A percentile compares a stretch with the other conserved stretches of the same genome.
phyloP scores from a whole-genome alignment of 1,139 yeast species.

The Yamadazyma blattariae region DNA sequence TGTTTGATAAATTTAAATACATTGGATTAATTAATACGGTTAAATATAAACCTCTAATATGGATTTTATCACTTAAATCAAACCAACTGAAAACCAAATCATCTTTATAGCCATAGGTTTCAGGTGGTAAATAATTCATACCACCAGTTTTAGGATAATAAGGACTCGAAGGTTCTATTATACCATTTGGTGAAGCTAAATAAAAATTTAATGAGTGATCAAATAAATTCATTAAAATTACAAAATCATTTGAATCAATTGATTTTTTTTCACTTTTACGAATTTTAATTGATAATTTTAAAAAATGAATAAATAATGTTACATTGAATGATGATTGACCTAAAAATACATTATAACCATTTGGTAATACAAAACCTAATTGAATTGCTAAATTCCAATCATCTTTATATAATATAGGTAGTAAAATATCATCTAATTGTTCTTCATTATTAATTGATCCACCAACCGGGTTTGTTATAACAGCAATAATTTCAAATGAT shows the following conservation, averaged over 20 bases:
- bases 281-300: constrained; percentile 12
- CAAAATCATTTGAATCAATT: constrained; percentile 12
- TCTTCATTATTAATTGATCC: constrained; percentile 14
- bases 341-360: constrained; percentile 15
- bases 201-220: constrained; percentile 11
- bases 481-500: constrained; percentile 18
- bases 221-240: constrained; percentile 9
- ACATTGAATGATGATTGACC: constrained; percentile 15
- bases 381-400: constrained; percentile 21
- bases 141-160: constrained; percentile 17
- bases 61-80: constrained; percentile 16
- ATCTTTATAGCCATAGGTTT: constrained; percentile 15
- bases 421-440: constrained; percentile 13
- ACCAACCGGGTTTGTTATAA: constrained; percentile 17
- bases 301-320: constrained; percentile 11
- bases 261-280: constrained; percentile 7
- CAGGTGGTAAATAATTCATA: constrained; percentile 13
- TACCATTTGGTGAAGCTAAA: constrained; percentile 12
- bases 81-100: constrained; percentile 17
- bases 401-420: constrained; percentile 17
- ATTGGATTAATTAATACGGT: constrained; percentile 11
- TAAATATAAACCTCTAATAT: constrained; percentile 14
- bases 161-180: constrained; percentile 12
- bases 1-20: constrained; percentile 10
- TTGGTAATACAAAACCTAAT: constrained; percentile 15